Conservation (phyloP, 306 rosid species). For the Gastrolobium villosum region DNA sequence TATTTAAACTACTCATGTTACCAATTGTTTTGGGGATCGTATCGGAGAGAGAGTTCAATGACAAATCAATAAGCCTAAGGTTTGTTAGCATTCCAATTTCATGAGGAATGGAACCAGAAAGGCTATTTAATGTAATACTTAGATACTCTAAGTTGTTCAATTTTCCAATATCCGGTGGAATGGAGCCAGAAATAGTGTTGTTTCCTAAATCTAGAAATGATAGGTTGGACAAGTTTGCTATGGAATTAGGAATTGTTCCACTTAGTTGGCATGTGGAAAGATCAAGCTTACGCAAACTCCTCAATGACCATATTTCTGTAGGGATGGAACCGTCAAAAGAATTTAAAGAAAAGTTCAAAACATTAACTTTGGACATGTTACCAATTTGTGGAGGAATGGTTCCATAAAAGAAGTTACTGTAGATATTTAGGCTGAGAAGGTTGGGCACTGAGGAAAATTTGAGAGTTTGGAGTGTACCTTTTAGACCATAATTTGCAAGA, state of each 20-base stretch:
- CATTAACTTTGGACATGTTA: slow-evolving; percentile 29
- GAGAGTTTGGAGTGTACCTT: slow-evolving; percentile 41
- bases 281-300: slow-evolving; percentile 34
- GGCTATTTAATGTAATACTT: accelerated
- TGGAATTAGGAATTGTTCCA: slow-evolving; percentile 11
- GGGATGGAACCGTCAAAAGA: slow-evolving; percentile 39
- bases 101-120: slow-evolving; percentile 38
- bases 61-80: background rate
- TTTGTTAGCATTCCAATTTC: slow-evolving; percentile 50
- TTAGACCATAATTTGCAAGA: slow-evolving; percentile 24
- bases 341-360: slow-evolving; percentile 6
- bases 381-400: slow-evolving; percentile 47
- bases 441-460: slow-evolving; percentile 42
- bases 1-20: slow-evolving; percentile 5
- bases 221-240: slow-evolving; percentile 38
- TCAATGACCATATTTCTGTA: slow-evolving; percentile 33
- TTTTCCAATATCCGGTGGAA: slow-evolving; percentile 45
- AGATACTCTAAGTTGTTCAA: slow-evolving; percentile 6
- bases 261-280: background rate
- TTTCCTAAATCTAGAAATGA: background rate
- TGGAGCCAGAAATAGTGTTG: background rate
- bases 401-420: slow-evolving; percentile 17
- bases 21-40: slow-evolving; percentile 36
- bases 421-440: slow-evolving; percentile 23
- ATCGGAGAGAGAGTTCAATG: background rate